Base-by-base conservation (phyloP, 148 eudicot species). In the Gaultheria prostrata region DNA sequence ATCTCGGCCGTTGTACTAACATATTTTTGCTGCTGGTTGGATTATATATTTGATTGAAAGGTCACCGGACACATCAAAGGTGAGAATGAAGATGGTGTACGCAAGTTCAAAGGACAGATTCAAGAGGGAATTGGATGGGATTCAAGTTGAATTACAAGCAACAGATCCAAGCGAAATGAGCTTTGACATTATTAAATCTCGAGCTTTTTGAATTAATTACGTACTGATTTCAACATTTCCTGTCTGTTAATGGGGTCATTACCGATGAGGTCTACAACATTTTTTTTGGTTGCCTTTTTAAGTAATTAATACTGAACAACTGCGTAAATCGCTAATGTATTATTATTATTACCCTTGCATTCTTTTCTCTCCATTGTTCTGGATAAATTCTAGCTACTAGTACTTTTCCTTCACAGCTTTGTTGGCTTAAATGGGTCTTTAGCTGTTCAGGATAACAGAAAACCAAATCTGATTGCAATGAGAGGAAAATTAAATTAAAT, bases 131-230 rank as follows among this genome's bases (percentile, higher is more conserved):
- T 88, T 94, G 20, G 98, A 94, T 59, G 98, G 98, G 4, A 94
- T 94, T 80, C 97, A 93, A 87, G 94, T 92, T 9, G 98, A 94
- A 80, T 77, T 93, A 86, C 98, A 94, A 83, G 98, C 97, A 11
- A 93, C 97, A 10, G 98, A 94, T 79, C 95, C 98, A 0, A 94
- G 96, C 48, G 98, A 94, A 87, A 94, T 94, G 96, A 94, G 96
- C 88, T 10, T 94, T 1, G 96, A 94, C 86, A 90, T 93, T 81
- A 85, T 93, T 70, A 92, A 94, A 88, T 80, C 77, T 0, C 92
- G 98, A 76, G 98, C 98, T 35, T 5, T 86, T 56, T 90, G 85
- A 85, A 78, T 26, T 21, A 2, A 21, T 35, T 49, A 21, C 4
- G 43, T 39, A 39, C 43, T 39, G 43, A 39, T 39, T 15, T 73